These are phyloP conservation scores for Vanrija sp. DNA, from an alignment of 1,284 basidiomycete genomes.

Conservation along the genomic window DNA sequence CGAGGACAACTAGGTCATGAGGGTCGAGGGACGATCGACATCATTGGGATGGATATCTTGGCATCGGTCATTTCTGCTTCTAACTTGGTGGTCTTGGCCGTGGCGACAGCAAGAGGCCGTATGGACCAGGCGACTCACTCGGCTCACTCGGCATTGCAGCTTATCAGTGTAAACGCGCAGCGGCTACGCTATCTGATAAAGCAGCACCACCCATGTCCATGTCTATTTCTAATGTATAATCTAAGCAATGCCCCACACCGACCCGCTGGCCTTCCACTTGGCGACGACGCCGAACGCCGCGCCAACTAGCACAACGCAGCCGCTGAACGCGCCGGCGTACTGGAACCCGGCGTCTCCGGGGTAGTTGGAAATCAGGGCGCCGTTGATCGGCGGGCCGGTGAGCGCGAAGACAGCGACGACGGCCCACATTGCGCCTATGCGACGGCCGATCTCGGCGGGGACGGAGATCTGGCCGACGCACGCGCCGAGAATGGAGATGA, in stretches of 20 bases:
- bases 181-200: too few relatives aligned
- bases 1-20: constrained; percentile 4
- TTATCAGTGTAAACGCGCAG: too few relatives aligned
- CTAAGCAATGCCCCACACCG: background rate
- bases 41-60: too few relatives aligned
- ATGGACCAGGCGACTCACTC: too few relatives aligned
- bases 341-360: background rate
- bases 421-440: constrained; percentile 25
- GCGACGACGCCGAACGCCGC: background rate
- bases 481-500: constrained; percentile 27
- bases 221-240: background rate
- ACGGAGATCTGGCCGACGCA: constrained; percentile 21
- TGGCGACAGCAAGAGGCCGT: too few relatives aligned
- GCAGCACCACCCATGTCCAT: too few relatives aligned
- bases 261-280: background rate
- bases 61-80: too few relatives aligned
- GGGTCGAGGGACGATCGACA: too few relatives aligned
- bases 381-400: constrained; percentile 40
- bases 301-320: background rate
- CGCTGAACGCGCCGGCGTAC: constrained; percentile 1
- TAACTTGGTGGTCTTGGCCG: too few relatives aligned
- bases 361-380: constrained; percentile 32
- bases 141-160: too few relatives aligned
- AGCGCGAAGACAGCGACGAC: constrained; percentile 30
- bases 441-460: constrained; percentile 24